Conservation (phyloP, 352 stramenopile species). For the Elongisporangium undulatum region DNA sequence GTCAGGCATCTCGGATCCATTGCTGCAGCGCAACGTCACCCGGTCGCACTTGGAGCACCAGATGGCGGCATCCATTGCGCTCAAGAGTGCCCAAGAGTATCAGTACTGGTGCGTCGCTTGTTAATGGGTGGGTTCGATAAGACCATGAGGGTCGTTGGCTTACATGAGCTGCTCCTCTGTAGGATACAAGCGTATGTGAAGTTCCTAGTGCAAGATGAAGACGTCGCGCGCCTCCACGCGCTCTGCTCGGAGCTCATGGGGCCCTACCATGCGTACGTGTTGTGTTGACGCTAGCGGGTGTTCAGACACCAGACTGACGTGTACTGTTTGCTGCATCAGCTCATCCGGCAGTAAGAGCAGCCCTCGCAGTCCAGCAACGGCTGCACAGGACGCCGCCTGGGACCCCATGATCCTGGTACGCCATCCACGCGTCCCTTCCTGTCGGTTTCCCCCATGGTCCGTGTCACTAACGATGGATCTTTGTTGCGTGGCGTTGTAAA, state of each 20-base stretch:
- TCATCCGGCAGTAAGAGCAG: neutral
- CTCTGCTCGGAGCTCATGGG: conserved; percentile 78
- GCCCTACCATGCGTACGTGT: conserved; percentile 53
- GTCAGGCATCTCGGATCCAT: conserved; percentile 56
- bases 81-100: conserved; percentile 77
- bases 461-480: conserved; percentile 7
- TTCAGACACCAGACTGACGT: neutral
- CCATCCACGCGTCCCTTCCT: conserved; percentile 5
- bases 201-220: conserved; percentile 78
- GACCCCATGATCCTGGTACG: conserved; percentile 41
- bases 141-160: no score
- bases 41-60: conserved; percentile 84
- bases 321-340: neutral
- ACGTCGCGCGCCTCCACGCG: conserved; percentile 68
- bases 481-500: conserved; percentile 10
- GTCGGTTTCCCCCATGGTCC: neutral
- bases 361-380: neutral
- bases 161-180: neutral
- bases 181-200: conserved; percentile 81
- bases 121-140: no score
- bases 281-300: neutral
- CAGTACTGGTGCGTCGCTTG: conserved; percentile 88
- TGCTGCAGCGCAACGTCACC: conserved; percentile 79
- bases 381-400: conserved; percentile 15
- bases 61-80: conserved; percentile 45